Conservation (phyloP, 2,329 filamentous ascomycete species). For the Pseudopithomyces maydicus region DNA sequence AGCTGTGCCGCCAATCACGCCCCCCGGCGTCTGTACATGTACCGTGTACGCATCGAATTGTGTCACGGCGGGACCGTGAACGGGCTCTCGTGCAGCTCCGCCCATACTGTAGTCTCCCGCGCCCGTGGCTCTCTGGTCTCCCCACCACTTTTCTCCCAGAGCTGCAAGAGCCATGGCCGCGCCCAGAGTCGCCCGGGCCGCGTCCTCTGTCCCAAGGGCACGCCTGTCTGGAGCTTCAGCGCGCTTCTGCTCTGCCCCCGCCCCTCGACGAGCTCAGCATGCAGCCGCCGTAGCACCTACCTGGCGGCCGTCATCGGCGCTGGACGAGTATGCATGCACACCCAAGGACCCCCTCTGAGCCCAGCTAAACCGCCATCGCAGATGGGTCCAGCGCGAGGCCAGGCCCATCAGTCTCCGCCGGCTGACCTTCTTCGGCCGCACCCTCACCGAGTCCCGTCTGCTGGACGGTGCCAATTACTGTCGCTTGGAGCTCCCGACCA, state of each 20-base stretch:
- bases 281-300: constrained; percentile 52
- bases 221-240: constrained; percentile 16
- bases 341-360: background rate
- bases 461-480: constrained; percentile 98
- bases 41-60: background rate
- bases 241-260: background rate
- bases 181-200: constrained; percentile 10
- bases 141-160: constrained; percentile 18
- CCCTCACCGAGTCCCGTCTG: constrained; percentile 84
- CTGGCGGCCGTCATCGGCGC: constrained; percentile 63
- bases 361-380: constrained; percentile 43
- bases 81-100: background rate
- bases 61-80: background rate
- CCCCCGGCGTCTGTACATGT: background rate
- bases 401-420: constrained; percentile 95
- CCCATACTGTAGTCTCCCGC: background rate
- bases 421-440: constrained; percentile 95
- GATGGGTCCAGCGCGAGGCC: constrained; percentile 92
- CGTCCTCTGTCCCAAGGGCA: constrained; percentile 9
- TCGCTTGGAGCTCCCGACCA: constrained; percentile 86
- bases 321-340: constrained; percentile 60
- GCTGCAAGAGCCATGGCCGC: constrained; percentile 26
- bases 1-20: background rate
- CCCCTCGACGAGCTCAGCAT: constrained; percentile 21
- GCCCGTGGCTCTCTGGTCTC: constrained; percentile 5